phyloP scores from a whole-genome alignment of 352 stramenopile genomes.

The Phytophthora melonis region DNA sequence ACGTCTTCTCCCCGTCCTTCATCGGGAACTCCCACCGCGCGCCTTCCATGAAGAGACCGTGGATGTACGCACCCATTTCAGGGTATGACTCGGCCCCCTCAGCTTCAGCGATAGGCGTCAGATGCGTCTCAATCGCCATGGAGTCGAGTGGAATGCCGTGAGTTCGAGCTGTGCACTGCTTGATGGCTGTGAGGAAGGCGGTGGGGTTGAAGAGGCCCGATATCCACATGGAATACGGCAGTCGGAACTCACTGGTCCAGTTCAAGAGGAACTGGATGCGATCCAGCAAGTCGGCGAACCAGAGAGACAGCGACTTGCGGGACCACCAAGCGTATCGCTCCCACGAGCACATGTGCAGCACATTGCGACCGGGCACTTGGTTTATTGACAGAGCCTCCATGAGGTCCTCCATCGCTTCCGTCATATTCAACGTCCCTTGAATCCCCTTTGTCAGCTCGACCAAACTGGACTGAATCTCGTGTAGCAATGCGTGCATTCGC shows the following conservation, averaged over 20 bases:
- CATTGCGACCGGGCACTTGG: slow-evolving; percentile 81
- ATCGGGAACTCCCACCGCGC: slow-evolving; percentile 85
- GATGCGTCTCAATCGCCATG: slow-evolving; percentile 95
- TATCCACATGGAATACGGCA: slow-evolving; percentile 88
- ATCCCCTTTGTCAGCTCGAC: slow-evolving; percentile 83
- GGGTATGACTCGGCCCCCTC: slow-evolving; percentile 76
- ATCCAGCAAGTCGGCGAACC: slow-evolving; percentile 86
- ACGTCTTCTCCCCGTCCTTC: slow-evolving; percentile 85
- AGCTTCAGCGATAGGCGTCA: slow-evolving; percentile 75
- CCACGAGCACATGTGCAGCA: slow-evolving; percentile 81
- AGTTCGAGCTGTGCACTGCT: slow-evolving; percentile 86
- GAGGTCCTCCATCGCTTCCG: slow-evolving; percentile 91
- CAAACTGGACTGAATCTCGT: slow-evolving; percentile 70
- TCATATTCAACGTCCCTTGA: slow-evolving; percentile 89
- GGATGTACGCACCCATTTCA: slow-evolving; percentile 92
- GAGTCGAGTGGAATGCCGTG: slow-evolving; percentile 91
- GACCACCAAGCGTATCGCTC: slow-evolving; percentile 87
- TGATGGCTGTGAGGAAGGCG: slow-evolving; percentile 88
- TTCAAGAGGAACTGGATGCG: slow-evolving; percentile 66
- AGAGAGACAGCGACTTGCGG: slow-evolving; percentile 77
- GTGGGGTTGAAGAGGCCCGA: slow-evolving; percentile 85
- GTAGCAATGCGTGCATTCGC: slow-evolving; percentile 76
- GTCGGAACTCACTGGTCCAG: slow-evolving; percentile 76
- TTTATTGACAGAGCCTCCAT: slow-evolving; percentile 68
- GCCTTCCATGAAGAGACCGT: slow-evolving; percentile 96